These are phyloP conservation scores for Glycine latifolia DNA, from an alignment of 306 rosid species.

Conservation along the genomic window DNA sequence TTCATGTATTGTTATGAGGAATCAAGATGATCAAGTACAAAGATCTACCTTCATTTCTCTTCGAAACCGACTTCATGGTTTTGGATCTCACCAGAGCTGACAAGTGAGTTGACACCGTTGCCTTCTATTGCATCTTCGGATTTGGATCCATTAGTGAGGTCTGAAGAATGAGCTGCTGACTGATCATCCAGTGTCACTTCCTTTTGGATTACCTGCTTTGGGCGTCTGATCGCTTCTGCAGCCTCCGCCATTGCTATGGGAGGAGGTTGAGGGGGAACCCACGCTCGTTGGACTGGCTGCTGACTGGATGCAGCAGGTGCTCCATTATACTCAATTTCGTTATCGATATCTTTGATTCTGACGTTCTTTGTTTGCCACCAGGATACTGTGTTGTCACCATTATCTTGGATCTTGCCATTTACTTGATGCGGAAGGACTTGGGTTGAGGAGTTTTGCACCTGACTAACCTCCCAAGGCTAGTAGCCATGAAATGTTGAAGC, in stretches of 20 bases:
- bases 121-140: conserved; percentile 54
- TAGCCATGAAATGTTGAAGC: conserved; percentile 46
- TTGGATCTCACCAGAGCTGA: conserved; percentile 59
- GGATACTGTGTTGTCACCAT: conserved; percentile 57
- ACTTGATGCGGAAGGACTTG: conserved; percentile 56
- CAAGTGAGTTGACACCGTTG: conserved; percentile 20
- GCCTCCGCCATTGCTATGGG: conserved; percentile 80
- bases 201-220: conserved; percentile 59
- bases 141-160: conserved; percentile 62
- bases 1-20: conserved; percentile 9
- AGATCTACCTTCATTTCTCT: conserved; percentile 35
- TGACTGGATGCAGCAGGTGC: conserved; percentile 50
- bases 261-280: conserved; percentile 95
- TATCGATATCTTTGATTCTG: conserved; percentile 61
- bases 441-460: conserved; percentile 54
- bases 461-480: conserved; percentile 86
- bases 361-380: conserved; percentile 69
- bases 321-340: conserved; percentile 51
- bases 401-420: conserved; percentile 58
- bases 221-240: conserved; percentile 87
- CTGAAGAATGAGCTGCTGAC: conserved; percentile 50
- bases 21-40: conserved; percentile 22
- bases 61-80: conserved; percentile 34
- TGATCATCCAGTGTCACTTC: conserved; percentile 56
- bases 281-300: conserved; percentile 57